These are phyloP conservation scores for Odontarrhena argentea DNA, from an alignment of 345 rosid genomes.

Conservation along the genomic window DNA sequence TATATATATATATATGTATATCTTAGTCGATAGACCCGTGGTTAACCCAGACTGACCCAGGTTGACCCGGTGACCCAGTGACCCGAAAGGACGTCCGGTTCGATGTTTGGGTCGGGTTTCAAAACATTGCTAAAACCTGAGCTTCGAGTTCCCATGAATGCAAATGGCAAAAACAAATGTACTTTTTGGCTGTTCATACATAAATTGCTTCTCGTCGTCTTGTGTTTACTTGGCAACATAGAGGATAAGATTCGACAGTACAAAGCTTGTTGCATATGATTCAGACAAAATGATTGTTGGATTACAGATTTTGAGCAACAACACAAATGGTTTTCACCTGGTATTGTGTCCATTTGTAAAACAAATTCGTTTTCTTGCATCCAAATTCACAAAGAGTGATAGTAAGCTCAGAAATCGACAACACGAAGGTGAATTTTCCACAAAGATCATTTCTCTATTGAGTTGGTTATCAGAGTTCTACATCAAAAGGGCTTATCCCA, in stretches of 20 bases:
- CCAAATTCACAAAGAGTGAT: neutral
- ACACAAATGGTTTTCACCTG: too few relatives aligned
- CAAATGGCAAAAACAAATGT: constrained; percentile 3
- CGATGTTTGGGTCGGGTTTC: too few relatives aligned
- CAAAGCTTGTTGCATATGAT: constrained; percentile 7
- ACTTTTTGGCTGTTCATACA: constrained; percentile 21
- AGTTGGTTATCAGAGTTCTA: neutral
- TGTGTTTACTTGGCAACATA: constrained; percentile 17
- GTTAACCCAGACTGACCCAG: too few relatives aligned
- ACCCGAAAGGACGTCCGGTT: too few relatives aligned
- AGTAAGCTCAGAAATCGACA: neutral
- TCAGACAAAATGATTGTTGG: neutral
- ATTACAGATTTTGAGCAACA: neutral
- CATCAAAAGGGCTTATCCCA: constrained; percentile 1
- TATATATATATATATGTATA: too few relatives aligned
- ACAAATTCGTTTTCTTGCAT: neutral
- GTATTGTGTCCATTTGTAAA: neutral
- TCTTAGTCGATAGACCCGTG: too few relatives aligned
- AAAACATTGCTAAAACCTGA: too few relatives aligned
- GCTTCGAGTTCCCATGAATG: too few relatives aligned
- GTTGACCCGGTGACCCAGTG: too few relatives aligned
- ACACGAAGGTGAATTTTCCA: neutral
- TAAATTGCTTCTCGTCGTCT: constrained; percentile 10
- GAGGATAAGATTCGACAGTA: constrained; percentile 13
- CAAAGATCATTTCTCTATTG: too few relatives aligned